A percentile compares a stretch with the other conserved stretches of the same genome.
Evolutionary conservation across 192 early-diverging fungal species (phyloP).

Genomic region (Rhizophagus prolifer): DNA sequence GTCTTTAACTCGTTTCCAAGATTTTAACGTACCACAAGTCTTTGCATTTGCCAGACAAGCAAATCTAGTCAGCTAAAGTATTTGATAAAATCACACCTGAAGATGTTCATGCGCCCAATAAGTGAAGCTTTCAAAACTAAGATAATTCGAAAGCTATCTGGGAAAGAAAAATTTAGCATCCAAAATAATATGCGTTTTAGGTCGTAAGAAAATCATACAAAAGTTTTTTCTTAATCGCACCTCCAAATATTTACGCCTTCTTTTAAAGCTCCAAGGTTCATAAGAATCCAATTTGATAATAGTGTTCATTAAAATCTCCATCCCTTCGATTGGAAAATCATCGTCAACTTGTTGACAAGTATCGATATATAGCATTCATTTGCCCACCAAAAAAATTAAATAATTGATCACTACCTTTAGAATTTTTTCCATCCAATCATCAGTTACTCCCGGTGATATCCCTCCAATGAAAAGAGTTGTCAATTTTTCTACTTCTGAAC

Average conservation of each 20-base stretch:
- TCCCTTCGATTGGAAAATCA: conserved; percentile 33
- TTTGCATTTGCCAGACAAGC: conserved; percentile 25
- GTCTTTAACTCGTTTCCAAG: conserved; percentile 73
- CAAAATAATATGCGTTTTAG: neutral
- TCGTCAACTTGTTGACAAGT: conserved; percentile 33
- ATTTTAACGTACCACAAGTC: conserved; percentile 65
- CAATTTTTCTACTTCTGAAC: conserved; percentile 51
- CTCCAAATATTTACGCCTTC: conserved; percentile 7
- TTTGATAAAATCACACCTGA: conserved; percentile 18
- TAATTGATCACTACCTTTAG: conserved; percentile 49
- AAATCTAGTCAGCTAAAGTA: conserved; percentile 4
- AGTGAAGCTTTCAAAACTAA: neutral
- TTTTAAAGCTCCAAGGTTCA: neutral
- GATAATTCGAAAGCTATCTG: conserved; percentile 14
- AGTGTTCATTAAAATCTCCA: neutral
- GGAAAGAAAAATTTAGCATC: conserved; percentile 6
- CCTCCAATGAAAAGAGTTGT: conserved; percentile 70
- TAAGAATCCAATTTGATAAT: conserved; percentile 7
- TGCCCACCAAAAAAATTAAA: conserved; percentile 13
- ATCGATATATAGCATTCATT: conserved; percentile 4
- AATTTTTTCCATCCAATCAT: conserved; percentile 64
- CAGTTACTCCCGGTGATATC: conserved; percentile 66
- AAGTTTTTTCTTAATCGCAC: neutral
- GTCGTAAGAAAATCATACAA: neutral
- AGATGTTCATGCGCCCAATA: neutral